phyloP scores from a whole-genome alignment of 179 eudicot genomes.

The Dionaea muscipula region DNA sequence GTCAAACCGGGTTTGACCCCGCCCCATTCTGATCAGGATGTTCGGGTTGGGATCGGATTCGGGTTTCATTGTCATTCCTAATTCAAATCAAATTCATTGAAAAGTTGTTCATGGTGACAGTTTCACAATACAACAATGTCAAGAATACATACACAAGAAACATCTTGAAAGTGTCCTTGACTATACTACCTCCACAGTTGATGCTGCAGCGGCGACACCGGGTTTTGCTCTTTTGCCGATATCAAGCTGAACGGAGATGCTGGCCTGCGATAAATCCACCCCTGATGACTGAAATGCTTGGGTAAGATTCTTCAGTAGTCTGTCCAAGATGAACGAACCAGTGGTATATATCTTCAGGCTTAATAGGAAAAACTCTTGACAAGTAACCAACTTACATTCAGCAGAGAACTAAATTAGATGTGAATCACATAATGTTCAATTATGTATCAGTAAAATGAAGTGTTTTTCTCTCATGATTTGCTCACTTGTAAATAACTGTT shows the following conservation, averaged over 20 bases:
- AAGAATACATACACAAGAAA: no score
- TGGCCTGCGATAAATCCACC: constrained; percentile 75
- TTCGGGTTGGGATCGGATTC: no score
- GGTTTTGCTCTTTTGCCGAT: constrained; percentile 35
- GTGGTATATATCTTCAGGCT: not conserved
- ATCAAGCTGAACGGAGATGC: constrained; percentile 77
- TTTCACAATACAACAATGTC: no score
- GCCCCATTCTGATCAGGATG: no score
- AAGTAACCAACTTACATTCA: not conserved
- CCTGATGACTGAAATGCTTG: constrained; percentile 73
- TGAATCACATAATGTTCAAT: no score
- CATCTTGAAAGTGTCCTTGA: not conserved
- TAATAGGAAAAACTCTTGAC: not conserved
- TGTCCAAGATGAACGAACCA: constrained; percentile 21
- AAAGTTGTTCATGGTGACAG: no score
- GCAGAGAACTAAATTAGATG: not conserved
- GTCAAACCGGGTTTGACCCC: no score
- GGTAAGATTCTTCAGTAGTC: constrained; percentile 58
- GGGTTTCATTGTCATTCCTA: no score
- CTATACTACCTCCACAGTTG: constrained; percentile 22
- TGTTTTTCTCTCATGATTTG: no score
- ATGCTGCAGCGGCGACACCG: constrained; percentile 15
- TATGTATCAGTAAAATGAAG: no score
- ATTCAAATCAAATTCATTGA: no score
- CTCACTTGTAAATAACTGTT: no score